phyloP scores from a whole-genome alignment of 2,329 filamentous ascomycete genomes.

The Diplocarpon rosae region DNA sequence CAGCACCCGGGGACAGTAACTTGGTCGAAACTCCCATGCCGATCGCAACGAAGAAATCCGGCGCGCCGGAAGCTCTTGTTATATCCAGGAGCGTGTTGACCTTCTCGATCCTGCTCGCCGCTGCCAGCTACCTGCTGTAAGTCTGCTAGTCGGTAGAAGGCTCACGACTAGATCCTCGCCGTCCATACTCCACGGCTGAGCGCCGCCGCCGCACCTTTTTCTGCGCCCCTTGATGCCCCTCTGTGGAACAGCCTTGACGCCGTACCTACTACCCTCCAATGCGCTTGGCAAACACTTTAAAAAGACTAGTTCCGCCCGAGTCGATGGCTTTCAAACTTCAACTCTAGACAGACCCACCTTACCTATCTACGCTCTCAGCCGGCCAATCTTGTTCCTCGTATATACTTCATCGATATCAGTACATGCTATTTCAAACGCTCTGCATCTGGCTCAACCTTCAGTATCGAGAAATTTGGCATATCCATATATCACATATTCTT shows the following conservation, averaged over 20 bases:
- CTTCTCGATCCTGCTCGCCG: slow-evolving; percentile 14
- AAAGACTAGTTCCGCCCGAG: slow-evolving; percentile 1
- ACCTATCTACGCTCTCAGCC: not conserved
- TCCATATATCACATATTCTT: too few relatives aligned
- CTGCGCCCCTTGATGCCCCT: not conserved
- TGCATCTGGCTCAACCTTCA: not conserved
- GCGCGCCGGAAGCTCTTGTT: slow-evolving; percentile 11
- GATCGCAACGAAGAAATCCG: slow-evolving; percentile 13
- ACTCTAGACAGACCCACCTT: not conserved
- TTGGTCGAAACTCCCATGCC: slow-evolving; percentile 5
- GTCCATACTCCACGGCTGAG: slow-evolving; percentile 5
- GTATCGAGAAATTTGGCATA: not conserved
- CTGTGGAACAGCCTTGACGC: slow-evolving; percentile 7
- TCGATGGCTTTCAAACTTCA: not conserved
- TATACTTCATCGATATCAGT: not conserved
- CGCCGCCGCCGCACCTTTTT: slow-evolving; percentile 3
- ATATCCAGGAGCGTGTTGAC: slow-evolving; percentile 13
- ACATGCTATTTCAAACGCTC: not conserved
- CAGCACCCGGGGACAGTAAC: not conserved
- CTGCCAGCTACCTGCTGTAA: slow-evolving; percentile 18
- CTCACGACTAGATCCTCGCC: not conserved
- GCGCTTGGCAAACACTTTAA: slow-evolving; percentile 25
- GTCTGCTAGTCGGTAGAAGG: not conserved
- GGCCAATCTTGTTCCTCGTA: not conserved
- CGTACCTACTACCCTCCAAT: slow-evolving; percentile 17